Conservation (phyloP, 306 rosid species). For the Pueraria montana region DNA sequence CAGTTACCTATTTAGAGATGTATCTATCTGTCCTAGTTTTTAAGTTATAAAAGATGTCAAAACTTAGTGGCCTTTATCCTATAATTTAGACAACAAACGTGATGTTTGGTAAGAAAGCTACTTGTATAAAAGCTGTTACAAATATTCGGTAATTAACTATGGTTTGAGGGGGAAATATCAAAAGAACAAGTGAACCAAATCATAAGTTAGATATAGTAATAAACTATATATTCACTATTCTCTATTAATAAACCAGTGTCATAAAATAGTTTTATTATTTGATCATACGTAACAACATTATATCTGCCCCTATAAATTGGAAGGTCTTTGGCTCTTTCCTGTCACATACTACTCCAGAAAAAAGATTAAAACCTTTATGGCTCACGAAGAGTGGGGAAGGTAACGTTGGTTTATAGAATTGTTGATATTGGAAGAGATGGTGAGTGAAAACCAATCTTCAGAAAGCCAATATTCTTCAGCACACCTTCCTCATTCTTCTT, state of each 20-base stretch:
- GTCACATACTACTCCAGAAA: neutral
- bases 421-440: conserved; percentile 23
- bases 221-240: neutral
- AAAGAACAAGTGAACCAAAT: neutral
- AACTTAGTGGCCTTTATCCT: neutral
- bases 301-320: conserved; percentile 34
- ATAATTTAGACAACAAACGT: neutral
- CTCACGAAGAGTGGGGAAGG: neutral
- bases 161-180: neutral
- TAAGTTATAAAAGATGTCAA: neutral
- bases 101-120: neutral
- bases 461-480: conserved; percentile 30
- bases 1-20: conserved; percentile 10
- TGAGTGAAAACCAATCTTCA: conserved; percentile 31
- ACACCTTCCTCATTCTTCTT: conserved; percentile 41
- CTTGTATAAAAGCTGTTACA: neutral
- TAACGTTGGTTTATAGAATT: neutral
- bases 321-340: conserved; percentile 53
- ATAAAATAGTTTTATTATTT: neutral
- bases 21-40: neutral
- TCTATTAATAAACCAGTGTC: neutral
- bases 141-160: neutral
- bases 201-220: neutral
- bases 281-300: neutral
- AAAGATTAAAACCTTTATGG: neutral